These are phyloP conservation scores for Blastocladiella britannica DNA, from an alignment of 192 early-diverging fungal species.

Conservation along the genomic window DNA sequence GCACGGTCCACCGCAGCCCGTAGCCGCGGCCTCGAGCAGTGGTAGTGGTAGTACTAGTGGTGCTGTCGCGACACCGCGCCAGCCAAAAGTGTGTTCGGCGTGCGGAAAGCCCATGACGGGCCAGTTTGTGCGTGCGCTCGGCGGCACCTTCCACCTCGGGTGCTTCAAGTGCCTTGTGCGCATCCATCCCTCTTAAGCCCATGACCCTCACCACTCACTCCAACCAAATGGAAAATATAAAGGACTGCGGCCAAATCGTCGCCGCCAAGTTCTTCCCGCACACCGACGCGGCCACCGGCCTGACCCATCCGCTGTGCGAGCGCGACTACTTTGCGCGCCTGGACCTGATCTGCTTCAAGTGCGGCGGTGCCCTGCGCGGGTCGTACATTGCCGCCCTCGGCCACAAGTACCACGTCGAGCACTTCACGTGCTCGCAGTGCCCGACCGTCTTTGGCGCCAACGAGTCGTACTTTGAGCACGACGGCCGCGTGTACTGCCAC, in stretches of 20 bases:
- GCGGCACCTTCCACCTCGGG: constrained; percentile 69
- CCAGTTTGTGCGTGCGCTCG: constrained; percentile 76
- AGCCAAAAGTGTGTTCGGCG: constrained; percentile 27
- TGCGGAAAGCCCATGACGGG: constrained; percentile 55
- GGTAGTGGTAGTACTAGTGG: no score
- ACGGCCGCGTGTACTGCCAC: constrained; percentile 80
- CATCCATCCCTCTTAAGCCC: no score
- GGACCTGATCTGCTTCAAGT: constrained; percentile 65
- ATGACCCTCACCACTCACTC: no score
- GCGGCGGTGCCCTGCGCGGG: constrained; percentile 67
- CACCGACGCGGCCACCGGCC: constrained; percentile 25
- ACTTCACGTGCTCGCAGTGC: constrained; percentile 90
- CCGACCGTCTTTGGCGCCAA: constrained; percentile 79
- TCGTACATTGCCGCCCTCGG: constrained; percentile 59
- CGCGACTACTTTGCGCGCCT: constrained; percentile 69
- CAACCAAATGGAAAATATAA: no score
- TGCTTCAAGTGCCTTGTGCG: constrained; percentile 89
- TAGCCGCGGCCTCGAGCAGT: no score
- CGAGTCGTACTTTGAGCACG: constrained; percentile 90
- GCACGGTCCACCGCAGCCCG: no score
- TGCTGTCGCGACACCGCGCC: not conserved
- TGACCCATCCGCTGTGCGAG: constrained; percentile 66
- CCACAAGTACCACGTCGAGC: constrained; percentile 90
- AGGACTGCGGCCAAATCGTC: constrained; percentile 60
- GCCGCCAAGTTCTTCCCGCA: constrained; percentile 72